These are phyloP conservation scores for Yamadazyma olivae DNA, from an alignment of 805 yeast genomes.

Conservation along the genomic window DNA sequence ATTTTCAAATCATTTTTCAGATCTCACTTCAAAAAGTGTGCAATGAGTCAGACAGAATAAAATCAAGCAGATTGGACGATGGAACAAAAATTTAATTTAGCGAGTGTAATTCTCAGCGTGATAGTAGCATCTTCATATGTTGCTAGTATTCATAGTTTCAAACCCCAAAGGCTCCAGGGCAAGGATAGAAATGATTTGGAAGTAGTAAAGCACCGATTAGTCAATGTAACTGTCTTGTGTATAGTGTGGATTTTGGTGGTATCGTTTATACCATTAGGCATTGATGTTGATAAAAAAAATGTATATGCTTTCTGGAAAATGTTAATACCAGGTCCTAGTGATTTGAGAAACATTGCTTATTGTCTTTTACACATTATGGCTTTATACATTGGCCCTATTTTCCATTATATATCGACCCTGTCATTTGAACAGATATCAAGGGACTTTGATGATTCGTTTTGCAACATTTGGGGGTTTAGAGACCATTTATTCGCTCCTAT, in stretches of 20 bases:
- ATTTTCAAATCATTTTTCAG: not conserved
- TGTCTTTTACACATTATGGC: conserved; percentile 21
- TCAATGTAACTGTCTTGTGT: conserved; percentile 31
- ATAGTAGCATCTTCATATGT: conserved; percentile 47
- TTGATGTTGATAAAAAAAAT: not conserved
- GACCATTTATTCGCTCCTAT: conserved; percentile 69
- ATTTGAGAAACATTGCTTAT: conserved; percentile 11
- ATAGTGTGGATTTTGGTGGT: conserved; percentile 20
- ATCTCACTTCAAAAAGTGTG: not conserved
- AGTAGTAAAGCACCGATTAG: conserved; percentile 42
- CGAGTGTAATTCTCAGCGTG: conserved; percentile 24
- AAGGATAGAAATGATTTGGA: conserved; percentile 40
- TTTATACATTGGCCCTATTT: conserved; percentile 49
- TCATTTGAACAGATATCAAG: not conserved
- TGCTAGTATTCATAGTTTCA: conserved; percentile 29
- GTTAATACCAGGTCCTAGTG: conserved; percentile 7
- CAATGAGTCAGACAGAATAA: conserved; percentile 15
- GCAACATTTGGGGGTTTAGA: conserved; percentile 43
- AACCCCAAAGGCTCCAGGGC: conserved; percentile 19
- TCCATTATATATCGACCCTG: conserved; percentile 18
- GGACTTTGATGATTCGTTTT: conserved; percentile 15
- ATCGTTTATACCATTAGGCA: not conserved
- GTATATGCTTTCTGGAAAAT: not conserved
- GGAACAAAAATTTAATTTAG: conserved; percentile 3
- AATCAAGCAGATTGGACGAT: conserved; percentile 11